Conservation (phyloP, 2,329 filamentous ascomycete species). For the Clonostachys rosea region DNA sequence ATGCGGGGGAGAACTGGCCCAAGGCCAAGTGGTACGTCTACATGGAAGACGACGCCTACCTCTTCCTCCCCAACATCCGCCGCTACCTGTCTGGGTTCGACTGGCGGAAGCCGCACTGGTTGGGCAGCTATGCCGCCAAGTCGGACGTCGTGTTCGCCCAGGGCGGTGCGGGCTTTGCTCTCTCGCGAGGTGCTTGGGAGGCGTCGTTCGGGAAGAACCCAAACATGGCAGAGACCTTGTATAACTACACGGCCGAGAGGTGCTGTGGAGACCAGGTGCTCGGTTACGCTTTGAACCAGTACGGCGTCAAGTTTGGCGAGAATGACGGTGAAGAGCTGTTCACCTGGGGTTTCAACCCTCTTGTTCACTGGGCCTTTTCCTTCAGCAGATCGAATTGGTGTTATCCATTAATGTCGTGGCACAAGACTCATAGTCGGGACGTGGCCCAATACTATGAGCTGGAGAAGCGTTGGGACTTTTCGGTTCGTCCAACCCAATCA, state of each 20-base stretch:
- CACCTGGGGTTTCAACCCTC: constrained; percentile 14
- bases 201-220: constrained; percentile 9
- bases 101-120: constrained; percentile 10
- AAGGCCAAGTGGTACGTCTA: constrained; percentile 16
- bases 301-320: constrained; percentile 14
- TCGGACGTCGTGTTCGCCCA: constrained; percentile 13
- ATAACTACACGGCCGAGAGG: constrained; percentile 12
- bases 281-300: constrained; percentile 8
- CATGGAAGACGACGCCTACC: constrained; percentile 15
- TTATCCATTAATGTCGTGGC: constrained; percentile 13
- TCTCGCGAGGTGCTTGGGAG: constrained; percentile 15
- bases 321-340: constrained; percentile 14
- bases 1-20: constrained; percentile 13
- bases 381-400: constrained; percentile 14
- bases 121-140: constrained; percentile 14
- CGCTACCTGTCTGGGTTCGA: constrained; percentile 11
- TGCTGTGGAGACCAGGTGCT: constrained; percentile 17
- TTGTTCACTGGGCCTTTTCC: constrained; percentile 13
- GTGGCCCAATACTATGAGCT: constrained; percentile 12
- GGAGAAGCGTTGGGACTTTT: constrained; percentile 13
- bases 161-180: constrained; percentile 13
- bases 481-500: constrained; percentile 1
- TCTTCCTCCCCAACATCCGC: constrained; percentile 12
- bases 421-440: constrained; percentile 15
- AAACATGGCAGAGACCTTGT: constrained; percentile 10